These are phyloP conservation scores for Yarrowia yakushimensis DNA, from an alignment of 805 yeast genomes.

Conservation along the genomic window DNA sequence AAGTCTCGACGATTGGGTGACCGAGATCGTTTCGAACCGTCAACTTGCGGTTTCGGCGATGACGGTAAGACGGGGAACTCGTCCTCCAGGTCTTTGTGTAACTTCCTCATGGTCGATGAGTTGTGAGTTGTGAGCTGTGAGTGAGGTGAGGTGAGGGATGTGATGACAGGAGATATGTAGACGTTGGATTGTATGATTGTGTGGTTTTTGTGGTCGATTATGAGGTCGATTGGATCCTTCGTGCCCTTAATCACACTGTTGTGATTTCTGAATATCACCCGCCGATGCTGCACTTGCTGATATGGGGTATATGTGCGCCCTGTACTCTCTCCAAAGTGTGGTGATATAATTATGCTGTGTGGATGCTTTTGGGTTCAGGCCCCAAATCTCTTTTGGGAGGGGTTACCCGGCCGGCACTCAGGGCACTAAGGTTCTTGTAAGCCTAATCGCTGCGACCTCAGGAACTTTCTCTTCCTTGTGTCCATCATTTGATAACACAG, in stretches of 20 bases:
- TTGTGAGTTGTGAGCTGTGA: not conserved
- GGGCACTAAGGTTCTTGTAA: not conserved
- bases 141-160: not conserved
- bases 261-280: not conserved
- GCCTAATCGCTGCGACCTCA: slow-evolving; percentile 16
- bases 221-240: too few species aligned
- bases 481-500: not conserved
- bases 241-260: not conserved
- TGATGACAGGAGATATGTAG: too few species aligned
- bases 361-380: slow-evolving; percentile 11
- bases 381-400: slow-evolving; percentile 14
- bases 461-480: not conserved
- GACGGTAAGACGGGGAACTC: slow-evolving; percentile 23
- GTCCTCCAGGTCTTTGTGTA: slow-evolving; percentile 22
- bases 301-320: slow-evolving; percentile 1
- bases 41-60: not conserved
- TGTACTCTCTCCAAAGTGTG: not conserved
- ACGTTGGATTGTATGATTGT: too few species aligned
- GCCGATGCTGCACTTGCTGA: not conserved
- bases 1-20: slow-evolving; percentile 5
- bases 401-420: not conserved
- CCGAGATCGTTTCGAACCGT: not conserved
- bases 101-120: not conserved
- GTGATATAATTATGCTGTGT: slow-evolving; percentile 17
- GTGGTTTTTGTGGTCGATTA: too few species aligned